Evolutionary conservation across 2,329 filamentous ascomycete genomes (phyloP).

Genomic region (Colletotrichum sublineola): DNA sequence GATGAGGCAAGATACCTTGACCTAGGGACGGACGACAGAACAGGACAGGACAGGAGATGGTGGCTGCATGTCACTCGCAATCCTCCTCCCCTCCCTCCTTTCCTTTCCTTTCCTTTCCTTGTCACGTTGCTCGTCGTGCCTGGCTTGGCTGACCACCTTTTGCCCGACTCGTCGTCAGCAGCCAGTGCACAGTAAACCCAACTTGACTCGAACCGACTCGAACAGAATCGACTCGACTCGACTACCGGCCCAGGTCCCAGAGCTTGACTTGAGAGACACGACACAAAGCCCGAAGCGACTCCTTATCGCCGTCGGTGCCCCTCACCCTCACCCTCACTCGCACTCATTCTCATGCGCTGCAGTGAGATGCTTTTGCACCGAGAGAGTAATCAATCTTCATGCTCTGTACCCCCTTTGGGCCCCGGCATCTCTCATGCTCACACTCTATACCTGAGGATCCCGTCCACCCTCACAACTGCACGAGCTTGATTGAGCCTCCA

Average conservation of each 20-base stretch:
- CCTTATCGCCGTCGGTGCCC: slow-evolving; percentile 5
- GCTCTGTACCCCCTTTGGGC: no score
- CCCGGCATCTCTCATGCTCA: no score
- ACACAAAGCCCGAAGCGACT: background rate
- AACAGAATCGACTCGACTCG: background rate
- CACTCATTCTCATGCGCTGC: background rate
- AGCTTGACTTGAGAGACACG: background rate
- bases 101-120: background rate
- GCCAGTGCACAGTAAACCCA: background rate
- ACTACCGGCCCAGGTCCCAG: background rate
- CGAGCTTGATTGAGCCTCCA: background rate
- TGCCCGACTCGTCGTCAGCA: background rate
- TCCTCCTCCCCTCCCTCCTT: background rate
- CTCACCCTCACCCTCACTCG: background rate
- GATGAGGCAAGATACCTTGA: no score
- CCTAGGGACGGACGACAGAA: background rate
- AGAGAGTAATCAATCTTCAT: background rate
- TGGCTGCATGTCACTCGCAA: slow-evolving; percentile 15
- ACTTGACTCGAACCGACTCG: background rate
- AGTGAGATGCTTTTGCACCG: no score
- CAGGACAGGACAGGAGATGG: background rate
- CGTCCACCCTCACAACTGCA: background rate
- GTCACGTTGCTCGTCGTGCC: slow-evolving; percentile 11
- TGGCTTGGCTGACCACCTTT: slow-evolving; percentile 1
- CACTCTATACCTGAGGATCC: background rate